Conservation (phyloP, 306 rosid species). For the Sindora glabra region DNA sequence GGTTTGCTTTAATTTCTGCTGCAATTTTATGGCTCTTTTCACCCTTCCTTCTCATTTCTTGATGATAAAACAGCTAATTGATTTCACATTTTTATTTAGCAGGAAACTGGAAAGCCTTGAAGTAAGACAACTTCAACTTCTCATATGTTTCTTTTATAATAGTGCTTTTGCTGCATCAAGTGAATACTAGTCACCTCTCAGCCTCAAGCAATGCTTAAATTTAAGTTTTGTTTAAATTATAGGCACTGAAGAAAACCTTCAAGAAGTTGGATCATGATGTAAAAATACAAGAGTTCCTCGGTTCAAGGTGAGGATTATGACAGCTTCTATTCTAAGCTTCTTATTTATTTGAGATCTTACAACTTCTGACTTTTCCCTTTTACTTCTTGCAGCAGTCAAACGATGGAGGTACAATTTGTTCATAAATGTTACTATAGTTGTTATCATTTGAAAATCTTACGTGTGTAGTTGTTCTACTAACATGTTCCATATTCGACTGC, state of each 20-base stretch:
- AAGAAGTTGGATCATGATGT: slow-evolving; percentile 80
- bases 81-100: slow-evolving; percentile 27
- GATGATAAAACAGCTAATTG: slow-evolving; percentile 14
- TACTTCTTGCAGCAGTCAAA: slow-evolving; percentile 55
- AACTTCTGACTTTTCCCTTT: slow-evolving; percentile 14
- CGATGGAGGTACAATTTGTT: slow-evolving; percentile 43
- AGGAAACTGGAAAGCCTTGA: slow-evolving; percentile 85
- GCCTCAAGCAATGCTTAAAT: neutral
- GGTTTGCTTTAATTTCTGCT: slow-evolving; percentile 27
- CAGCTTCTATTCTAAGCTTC: neutral
- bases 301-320: slow-evolving; percentile 42
- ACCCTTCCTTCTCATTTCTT: slow-evolving; percentile 2
- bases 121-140: slow-evolving; percentile 39
- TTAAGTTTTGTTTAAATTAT: slow-evolving; percentile 23
- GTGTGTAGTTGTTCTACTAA: slow-evolving; percentile 4
- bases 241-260: slow-evolving; percentile 78
- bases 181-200: neutral
- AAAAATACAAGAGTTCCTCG: slow-evolving; percentile 55
- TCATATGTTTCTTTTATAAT: neutral
- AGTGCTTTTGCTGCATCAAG: slow-evolving; percentile 3
- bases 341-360: neutral
- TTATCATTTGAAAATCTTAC: slow-evolving; percentile 13
- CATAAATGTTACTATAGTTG: slow-evolving; percentile 2
- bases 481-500: slow-evolving; percentile 16
- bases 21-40: neutral